Evolutionary conservation across 805 yeast genomes (phyloP), one percentile per base, ranked within the genome.

Genomic region (Pichia nanzhaoensis): DNA sequence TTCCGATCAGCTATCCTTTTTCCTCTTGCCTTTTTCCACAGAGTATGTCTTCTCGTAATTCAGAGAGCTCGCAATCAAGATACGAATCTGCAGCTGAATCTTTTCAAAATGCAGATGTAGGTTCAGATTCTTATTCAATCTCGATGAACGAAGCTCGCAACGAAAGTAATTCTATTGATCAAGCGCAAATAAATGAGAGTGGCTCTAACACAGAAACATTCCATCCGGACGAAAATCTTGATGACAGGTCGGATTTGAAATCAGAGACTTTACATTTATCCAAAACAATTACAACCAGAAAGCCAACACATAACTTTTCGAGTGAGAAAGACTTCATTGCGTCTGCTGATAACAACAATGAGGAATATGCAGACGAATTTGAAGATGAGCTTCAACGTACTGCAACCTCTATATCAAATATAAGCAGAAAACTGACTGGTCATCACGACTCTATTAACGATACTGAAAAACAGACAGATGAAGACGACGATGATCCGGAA

Each of bases 291-390:
- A 31, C 45, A 3, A 5, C 31, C 4, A 47, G 44, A 47, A 19
- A 37, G 10, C 6, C 24, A 4, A 18, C 16, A 5, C 32, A 34
- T 10, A 28, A 34, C 34, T 41, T 39, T 21, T 9, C 39, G 6
- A 36, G 21, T 36, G 35, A n/a, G 3, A 38, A 39, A 24, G 36
- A 39, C 6, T 47, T 47, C 22, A 22, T 39, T 37, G 10, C 28
- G n/a, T 9, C 21, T 3, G 28, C 39, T 1, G n/a, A 37, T 8
- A 34, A 38, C 30, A 14, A 27, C 12, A 31, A 43, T 9, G 46
- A 50, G 13, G 51, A 50, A 10, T 59, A 57, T 33, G 54, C 52
- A 24, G 55, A 53, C 13, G 61, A 54, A 42, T 42, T 59, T 17
- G 48, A 45, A 16, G 19, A 46, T 21, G 63, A 61, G 45, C 22